Evolutionary conservation across 2,329 filamentous ascomycete genomes (phyloP), one percentile per base, ranked within the genome.

Genomic region (Graphilbum fragrans): DNA sequence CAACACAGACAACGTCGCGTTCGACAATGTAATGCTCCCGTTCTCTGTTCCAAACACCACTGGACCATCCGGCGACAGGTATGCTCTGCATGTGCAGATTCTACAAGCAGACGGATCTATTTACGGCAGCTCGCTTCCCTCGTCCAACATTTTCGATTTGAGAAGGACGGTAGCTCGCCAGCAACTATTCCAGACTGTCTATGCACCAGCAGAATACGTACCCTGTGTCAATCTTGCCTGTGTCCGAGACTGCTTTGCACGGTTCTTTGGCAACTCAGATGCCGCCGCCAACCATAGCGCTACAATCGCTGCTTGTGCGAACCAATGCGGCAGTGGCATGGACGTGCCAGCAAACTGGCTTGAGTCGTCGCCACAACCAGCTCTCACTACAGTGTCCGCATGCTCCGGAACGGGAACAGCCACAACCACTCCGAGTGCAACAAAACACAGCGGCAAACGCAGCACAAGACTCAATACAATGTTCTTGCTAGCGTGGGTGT

Each of bases 301-400:
- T n/a, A n/a, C n/a, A n/a, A 39, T 34, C 17, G 37, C 33, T 2
- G 33, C 12, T 14, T 43, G 41, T 21, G 37, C 37, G 4, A 39
- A 43, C 37, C 10, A 23, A 14, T 43, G 41, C 21, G 25, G 32
- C 19, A 33, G 27, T 9, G 32, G 17, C 21, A 19, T 23, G 16
- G n/a, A 20, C 10, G 19, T 33, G 27, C 41, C 41, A 14, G 16
- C 41, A 22, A 38, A 40, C 41, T 43, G 37, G 37, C 27, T 43
- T 29, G 41, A 29, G 19, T 23, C 41, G 35, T 18, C 41, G 20
- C 31, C 36, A 2, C 11, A 21, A n/a, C 18, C 25, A 18, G 35
- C 23, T 8, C 18, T 42, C 25, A 42, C 11, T n/a, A 42, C 41
- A 5, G 41, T 42, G 21, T 22, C 41, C 5, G 41, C 27, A 29